Evolutionary conservation across 345 rosid species (phyloP).

Genomic region (Camelina neglecta): DNA sequence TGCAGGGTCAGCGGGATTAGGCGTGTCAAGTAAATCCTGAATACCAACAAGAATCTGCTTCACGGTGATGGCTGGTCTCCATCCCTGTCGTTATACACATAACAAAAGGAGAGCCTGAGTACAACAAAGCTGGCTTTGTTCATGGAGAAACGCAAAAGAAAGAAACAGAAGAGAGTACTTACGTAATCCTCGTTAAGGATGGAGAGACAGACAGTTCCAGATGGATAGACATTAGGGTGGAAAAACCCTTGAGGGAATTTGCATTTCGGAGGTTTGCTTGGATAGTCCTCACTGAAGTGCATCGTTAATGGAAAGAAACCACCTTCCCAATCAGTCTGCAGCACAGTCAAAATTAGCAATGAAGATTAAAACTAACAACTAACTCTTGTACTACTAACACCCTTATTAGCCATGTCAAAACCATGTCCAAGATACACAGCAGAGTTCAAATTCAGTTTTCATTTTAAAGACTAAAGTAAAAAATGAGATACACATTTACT

Average conservation of each 20-base stretch:
- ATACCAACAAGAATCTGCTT: constrained; percentile 93
- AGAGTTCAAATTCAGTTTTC: no score
- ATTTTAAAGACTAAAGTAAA: no score
- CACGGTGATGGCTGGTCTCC: constrained; percentile 94
- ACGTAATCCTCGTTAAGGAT: constrained; percentile 89
- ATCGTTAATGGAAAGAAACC: constrained; percentile 81
- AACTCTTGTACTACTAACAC: no score
- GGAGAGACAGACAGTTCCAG: constrained; percentile 90
- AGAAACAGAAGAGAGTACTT: constrained; percentile 41
- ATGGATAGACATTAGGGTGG: constrained; percentile 92
- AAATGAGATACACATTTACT: no score
- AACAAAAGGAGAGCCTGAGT: constrained; percentile 8
- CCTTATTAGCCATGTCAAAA: no score
- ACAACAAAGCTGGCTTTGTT: not conserved
- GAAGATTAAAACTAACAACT: not conserved
- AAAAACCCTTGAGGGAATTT: constrained; percentile 83
- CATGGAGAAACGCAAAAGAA: not conserved
- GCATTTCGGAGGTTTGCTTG: constrained; percentile 93
- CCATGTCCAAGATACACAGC: no score
- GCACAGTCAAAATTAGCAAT: constrained; percentile 3
- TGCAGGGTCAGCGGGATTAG: constrained; percentile 88
- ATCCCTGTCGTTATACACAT: constrained; percentile 54
- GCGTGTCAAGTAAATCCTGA: constrained; percentile 88
- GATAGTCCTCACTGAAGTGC: constrained; percentile 86
- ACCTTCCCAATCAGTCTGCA: constrained; percentile 95